Percentiles rank a stretch among this genome's conserved stretches.
phyloP scores from a whole-genome alignment of 1,139 yeast genomes.

The Zygosaccharomyces pseudobailii region DNA sequence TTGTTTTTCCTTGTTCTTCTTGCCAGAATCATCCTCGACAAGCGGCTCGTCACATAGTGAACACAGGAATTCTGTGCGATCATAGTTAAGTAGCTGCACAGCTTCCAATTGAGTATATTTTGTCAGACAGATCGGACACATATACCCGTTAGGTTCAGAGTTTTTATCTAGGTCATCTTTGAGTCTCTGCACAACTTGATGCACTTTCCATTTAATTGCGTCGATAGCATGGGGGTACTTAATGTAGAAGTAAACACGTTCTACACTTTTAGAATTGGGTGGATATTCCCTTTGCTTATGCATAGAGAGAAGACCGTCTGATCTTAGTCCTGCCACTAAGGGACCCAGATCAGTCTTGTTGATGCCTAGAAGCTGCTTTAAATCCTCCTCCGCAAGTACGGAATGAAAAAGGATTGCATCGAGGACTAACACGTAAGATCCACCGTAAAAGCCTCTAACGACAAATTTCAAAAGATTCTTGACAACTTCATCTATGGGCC shows the following conservation, averaged over 20 bases:
- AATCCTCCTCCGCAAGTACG: slow-evolving; percentile 91
- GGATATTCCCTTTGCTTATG: slow-evolving; percentile 84
- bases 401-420: slow-evolving; percentile 91
- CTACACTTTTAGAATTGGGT: slow-evolving; percentile 59
- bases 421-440: slow-evolving; percentile 74
- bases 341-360: slow-evolving; percentile 84
- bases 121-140: slow-evolving; percentile 80
- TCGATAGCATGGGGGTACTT: slow-evolving; percentile 93
- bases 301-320: slow-evolving; percentile 65
- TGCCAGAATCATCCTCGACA: slow-evolving; percentile 83
- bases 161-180: slow-evolving; percentile 78
- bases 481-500: slow-evolving; percentile 35
- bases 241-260: slow-evolving; percentile 78
- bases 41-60: slow-evolving; percentile 73
- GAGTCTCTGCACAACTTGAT: slow-evolving; percentile 69
- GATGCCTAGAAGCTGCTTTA: slow-evolving; percentile 72
- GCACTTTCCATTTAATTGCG: slow-evolving; percentile 94
- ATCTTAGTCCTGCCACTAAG: slow-evolving; percentile 73
- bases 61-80: slow-evolving; percentile 75
- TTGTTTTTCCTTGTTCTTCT: slow-evolving; percentile 77
- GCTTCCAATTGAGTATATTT: slow-evolving; percentile 87
- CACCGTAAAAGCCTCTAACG: slow-evolving; percentile 80
- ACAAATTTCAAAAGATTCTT: slow-evolving; percentile 48
- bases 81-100: slow-evolving; percentile 71
- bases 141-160: slow-evolving; percentile 89